Evolutionary conservation across 202 grass and related monocot species (phyloP), one percentile per base, ranked within the genome.

Genomic region (Schoenoplectus triqueter): DNA sequence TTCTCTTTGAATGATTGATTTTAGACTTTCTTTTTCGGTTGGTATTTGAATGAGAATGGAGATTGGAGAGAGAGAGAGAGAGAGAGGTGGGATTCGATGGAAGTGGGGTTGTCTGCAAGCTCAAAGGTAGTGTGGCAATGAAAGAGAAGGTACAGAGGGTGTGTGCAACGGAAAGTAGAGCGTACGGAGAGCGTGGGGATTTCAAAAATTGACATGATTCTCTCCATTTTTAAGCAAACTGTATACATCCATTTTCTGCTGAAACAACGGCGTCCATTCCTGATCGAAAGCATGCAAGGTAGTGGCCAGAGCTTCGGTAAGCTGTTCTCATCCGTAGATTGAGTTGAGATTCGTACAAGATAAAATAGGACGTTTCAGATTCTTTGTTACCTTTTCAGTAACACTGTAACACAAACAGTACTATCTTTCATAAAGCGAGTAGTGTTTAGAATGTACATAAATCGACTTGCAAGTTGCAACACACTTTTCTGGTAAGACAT

Each of bases 161-260:
- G 10, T 68, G 72, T 82, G 81, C 55, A 83, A 83, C 81, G 81
- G 81, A 83, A 83, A 83, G 71, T 54, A 70, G 46, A 64, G 31
- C 10, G 66, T 83, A 83, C 47, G 64, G 42, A 54, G 13, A 70
- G 81, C 64, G 81, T 70, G 7, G 18, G 21, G 11, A 83, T 70
- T 68, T 83, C 66, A 66, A 83, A 82, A 83, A 52, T 69, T 69
- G 5, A 10, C 15, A 31, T 4, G 0, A 0, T 69, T 2, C 40
- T 66, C 80, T 51, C 59, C 63, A 66, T 63, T 82, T 65, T 2
- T 18, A 47, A 22, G n/a, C 41, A 3, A 13, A 65, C 79, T 66
- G 18, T 18, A 6, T 13, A 20, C 56, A 47, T 81, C 79, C 79
- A 81, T 60, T 81, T 81, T 14, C 6, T 22, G 11, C 0, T 39